These are phyloP conservation scores for Talaromyces atroroseus DNA, from an alignment of 2,329 filamentous ascomycete species.

Conservation along the genomic window DNA sequence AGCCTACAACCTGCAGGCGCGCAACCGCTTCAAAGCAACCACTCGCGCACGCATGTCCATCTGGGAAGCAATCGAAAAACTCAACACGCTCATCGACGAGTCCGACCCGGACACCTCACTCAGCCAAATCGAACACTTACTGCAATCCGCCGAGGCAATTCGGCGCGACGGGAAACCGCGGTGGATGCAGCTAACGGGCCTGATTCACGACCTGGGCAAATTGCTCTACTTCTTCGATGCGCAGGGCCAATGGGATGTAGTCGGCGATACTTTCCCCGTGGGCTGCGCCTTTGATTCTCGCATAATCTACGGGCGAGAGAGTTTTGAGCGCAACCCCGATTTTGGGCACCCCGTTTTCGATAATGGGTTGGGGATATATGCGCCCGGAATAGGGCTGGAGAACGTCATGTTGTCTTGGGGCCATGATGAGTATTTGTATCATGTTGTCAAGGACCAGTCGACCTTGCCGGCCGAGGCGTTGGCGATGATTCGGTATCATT, in stretches of 20 bases:
- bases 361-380: constrained; percentile 75
- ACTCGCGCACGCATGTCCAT: constrained; percentile 72
- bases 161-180: constrained; percentile 60
- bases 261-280: constrained; percentile 56
- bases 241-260: constrained; percentile 89
- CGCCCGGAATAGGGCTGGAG: constrained; percentile 71
- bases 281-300: constrained; percentile 53
- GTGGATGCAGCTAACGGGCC: constrained; percentile 45
- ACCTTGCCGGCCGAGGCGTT: constrained; percentile 73
- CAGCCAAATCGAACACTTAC: constrained; percentile 81
- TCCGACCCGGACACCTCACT: constrained; percentile 85
- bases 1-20: constrained; percentile 74
- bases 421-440: constrained; percentile 55
- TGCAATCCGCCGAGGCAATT: constrained; percentile 85
- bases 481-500: constrained; percentile 91
- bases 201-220: constrained; percentile 46
- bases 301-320: constrained; percentile 72
- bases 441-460: constrained; percentile 77
- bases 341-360: constrained; percentile 63
- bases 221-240: constrained; percentile 57
- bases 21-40: constrained; percentile 63
- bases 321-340: constrained; percentile 74
- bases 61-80: constrained; percentile 89
- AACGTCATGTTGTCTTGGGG: constrained; percentile 90
- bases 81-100: constrained; percentile 86